Percentiles rank a stretch among this genome's conserved stretches.
These are phyloP conservation scores for Linderniella brevidens DNA, from an alignment of 257 asterid species.

Conservation along the genomic window DNA sequence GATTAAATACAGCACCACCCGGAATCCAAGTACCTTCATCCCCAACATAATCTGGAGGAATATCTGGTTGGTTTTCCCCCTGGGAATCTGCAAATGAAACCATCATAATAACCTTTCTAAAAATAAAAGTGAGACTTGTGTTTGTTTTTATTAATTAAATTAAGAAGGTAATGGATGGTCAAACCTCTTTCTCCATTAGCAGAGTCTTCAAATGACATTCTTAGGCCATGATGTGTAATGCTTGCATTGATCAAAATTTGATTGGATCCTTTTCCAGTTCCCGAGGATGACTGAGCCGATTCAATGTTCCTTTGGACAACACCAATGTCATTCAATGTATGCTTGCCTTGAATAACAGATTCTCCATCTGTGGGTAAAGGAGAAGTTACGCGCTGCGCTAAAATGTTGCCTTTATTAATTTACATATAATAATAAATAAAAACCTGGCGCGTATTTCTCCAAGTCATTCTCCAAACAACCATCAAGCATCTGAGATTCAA, in stretches of 20 bases:
- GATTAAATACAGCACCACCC: slow-evolving; percentile 3
- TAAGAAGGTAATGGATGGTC: slow-evolving; percentile 10
- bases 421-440: not conserved
- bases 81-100: slow-evolving; percentile 31
- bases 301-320: slow-evolving; percentile 26
- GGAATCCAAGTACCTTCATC: slow-evolving; percentile 37
- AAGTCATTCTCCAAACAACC: slow-evolving; percentile 27
- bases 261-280: slow-evolving; percentile 63
- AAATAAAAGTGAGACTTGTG: not conserved
- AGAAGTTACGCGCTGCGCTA: not conserved
- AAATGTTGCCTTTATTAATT: not conserved
- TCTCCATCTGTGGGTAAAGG: slow-evolving; percentile 58
- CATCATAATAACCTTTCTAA: slow-evolving; percentile 19
- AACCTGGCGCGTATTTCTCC: slow-evolving; percentile 67
- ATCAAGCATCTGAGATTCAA: slow-evolving; percentile 40
- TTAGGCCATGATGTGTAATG: slow-evolving; percentile 16
- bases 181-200: slow-evolving; percentile 14
- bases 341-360: slow-evolving; percentile 65
- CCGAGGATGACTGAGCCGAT: slow-evolving; percentile 55
- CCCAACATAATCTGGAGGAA: slow-evolving; percentile 23
- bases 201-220: slow-evolving; percentile 13
- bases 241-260: slow-evolving; percentile 25
- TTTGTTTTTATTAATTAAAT: slow-evolving; percentile 15
- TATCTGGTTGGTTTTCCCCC: slow-evolving; percentile 41
- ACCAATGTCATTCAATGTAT: slow-evolving; percentile 33